A percentile compares a stretch with the other conserved stretches of the same genome.
Evolutionary conservation across 805 yeast genomes (phyloP).

Genomic region (Yamadazyma takamatsuzukensis): DNA sequence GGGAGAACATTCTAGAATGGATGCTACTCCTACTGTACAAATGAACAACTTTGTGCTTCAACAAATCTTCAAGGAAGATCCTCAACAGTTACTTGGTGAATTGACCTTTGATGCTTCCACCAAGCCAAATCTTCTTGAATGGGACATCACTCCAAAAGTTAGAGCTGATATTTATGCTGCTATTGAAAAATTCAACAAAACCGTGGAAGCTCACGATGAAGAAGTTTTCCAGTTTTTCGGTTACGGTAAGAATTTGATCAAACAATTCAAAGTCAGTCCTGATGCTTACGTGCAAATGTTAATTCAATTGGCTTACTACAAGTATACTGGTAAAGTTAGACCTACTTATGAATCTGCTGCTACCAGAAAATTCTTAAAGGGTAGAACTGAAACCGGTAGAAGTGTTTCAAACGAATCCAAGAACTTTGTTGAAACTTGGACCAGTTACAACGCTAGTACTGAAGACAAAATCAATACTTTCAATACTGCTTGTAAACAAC

Average conservation of each 20-base stretch:
- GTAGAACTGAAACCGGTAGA: conserved; percentile 94
- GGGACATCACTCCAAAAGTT: conserved; percentile 56
- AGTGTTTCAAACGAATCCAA: conserved; percentile 71
- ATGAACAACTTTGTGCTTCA: conserved; percentile 73
- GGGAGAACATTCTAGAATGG: conserved; percentile 98
- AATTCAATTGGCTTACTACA: conserved; percentile 86
- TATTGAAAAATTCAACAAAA: conserved; percentile 48
- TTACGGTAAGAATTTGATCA: conserved; percentile 82
- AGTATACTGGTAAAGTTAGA: conserved; percentile 70
- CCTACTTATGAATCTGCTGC: conserved; percentile 98
- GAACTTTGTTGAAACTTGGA: conserved; percentile 72
- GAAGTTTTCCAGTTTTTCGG: conserved; percentile 78
- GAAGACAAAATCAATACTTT: conserved; percentile 64
- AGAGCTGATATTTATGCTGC: conserved; percentile 55
- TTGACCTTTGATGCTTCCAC: conserved; percentile 15
- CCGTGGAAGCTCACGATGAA: conserved; percentile 67
- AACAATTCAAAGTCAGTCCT: conserved; percentile 81
- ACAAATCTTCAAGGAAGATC: conserved; percentile 48
- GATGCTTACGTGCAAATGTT: conserved; percentile 91
- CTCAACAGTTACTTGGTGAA: conserved; percentile 25
- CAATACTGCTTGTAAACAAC: conserved; percentile 69
- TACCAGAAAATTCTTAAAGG: conserved; percentile 81
- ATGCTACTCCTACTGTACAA: conserved; percentile 92
- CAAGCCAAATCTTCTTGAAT: conserved; percentile 32
- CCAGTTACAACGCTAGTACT: conserved; percentile 45